A percentile compares a stretch with the other conserved stretches of the same genome.
These are phyloP conservation scores for Pichia sp. DNA, from an alignment of 1,139 yeast species.

Conservation along the genomic window DNA sequence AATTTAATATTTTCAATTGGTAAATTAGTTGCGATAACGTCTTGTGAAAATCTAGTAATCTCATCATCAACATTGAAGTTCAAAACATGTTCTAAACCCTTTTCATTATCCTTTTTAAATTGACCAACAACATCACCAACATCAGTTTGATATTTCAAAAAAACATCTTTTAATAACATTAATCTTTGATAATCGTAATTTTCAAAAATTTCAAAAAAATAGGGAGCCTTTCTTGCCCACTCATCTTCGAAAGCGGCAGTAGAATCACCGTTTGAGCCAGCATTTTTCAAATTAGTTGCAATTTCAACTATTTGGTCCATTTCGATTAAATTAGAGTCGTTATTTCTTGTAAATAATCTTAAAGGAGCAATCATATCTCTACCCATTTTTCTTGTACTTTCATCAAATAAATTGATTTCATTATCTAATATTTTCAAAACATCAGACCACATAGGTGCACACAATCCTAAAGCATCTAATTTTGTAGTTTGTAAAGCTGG, in stretches of 20 bases:
- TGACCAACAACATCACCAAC: constrained; percentile 42
- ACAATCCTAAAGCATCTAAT: constrained; percentile 49
- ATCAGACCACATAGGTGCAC: constrained; percentile 54
- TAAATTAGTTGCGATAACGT: constrained; percentile 25
- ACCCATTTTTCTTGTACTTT: constrained; percentile 46
- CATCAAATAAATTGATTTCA: constrained; percentile 49
- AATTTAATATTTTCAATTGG: constrained; percentile 20
- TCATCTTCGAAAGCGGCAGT: constrained; percentile 22
- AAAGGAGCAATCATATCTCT: constrained; percentile 53
- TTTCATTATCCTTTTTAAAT: constrained; percentile 52
- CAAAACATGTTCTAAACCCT: constrained; percentile 59
- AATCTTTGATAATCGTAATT: constrained; percentile 64
- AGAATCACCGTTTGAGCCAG: constrained; percentile 26
- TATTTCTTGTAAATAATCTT: constrained; percentile 47
- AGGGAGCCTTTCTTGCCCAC: constrained; percentile 80
- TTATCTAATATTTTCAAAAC: constrained; percentile 46
- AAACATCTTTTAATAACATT: constrained; percentile 58
- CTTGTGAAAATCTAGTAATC: constrained; percentile 50
- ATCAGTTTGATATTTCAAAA: constrained; percentile 65
- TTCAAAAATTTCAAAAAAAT: constrained; percentile 70
- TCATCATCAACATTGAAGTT: constrained; percentile 55
- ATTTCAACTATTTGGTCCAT: constrained; percentile 38
- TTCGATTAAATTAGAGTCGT: constrained; percentile 42
- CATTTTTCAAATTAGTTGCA: constrained; percentile 32
- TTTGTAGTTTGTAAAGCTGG: constrained; percentile 31